phyloP scores from a whole-genome alignment of 129 eudicot genomes.

The Dittrichia graveolens region DNA sequence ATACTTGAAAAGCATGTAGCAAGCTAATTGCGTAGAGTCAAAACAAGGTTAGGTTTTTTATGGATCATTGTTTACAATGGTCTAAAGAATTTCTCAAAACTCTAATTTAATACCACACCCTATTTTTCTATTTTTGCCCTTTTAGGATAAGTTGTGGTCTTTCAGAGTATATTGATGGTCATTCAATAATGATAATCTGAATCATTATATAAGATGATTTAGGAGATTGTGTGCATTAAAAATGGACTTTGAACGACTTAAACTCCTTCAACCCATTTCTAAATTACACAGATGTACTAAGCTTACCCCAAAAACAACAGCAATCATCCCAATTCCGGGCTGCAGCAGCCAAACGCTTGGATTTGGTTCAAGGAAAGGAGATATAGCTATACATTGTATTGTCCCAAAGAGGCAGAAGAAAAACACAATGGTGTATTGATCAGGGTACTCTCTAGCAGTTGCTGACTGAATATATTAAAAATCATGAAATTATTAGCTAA shows the following conservation, averaged over 20 bases:
- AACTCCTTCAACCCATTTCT: neutral
- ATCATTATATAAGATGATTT: neutral
- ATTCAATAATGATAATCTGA: neutral
- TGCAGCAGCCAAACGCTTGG: constrained; percentile 22
- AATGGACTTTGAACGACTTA: neutral
- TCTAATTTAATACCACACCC: too few relatives aligned
- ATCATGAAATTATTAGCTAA: neutral
- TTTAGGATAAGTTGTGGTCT: too few relatives aligned
- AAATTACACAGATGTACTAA: neutral
- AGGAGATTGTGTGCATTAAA: neutral
- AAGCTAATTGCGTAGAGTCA: too few relatives aligned
- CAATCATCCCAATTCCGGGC: constrained; percentile 21
- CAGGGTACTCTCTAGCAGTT: constrained; percentile 18
- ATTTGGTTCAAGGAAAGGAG: constrained; percentile 19
- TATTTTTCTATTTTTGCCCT: too few relatives aligned
- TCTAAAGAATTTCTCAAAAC: too few relatives aligned
- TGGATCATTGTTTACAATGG: too few relatives aligned
- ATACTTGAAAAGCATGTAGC: too few relatives aligned
- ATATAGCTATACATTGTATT: constrained; percentile 7
- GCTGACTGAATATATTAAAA: constrained; percentile 10
- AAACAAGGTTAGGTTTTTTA: too few relatives aligned
- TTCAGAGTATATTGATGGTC: neutral
- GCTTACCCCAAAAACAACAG: constrained; percentile 27
- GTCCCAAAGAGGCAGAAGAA: constrained; percentile 26
- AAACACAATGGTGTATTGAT: constrained; percentile 30